Conservation (phyloP, 2,329 filamentous ascomycete genomes). For the Xylaria multiplex region DNA sequence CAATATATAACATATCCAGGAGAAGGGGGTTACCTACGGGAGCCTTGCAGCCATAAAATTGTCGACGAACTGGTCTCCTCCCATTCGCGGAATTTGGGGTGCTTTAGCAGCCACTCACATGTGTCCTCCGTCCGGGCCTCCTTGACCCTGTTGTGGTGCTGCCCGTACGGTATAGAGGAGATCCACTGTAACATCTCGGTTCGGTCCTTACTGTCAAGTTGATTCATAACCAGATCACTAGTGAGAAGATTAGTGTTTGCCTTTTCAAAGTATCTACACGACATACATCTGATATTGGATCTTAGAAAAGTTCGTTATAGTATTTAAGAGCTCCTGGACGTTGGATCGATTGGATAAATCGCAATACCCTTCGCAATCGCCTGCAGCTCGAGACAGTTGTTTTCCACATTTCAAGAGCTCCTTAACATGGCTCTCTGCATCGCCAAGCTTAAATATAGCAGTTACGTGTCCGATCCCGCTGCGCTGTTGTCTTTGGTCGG, state of each 20-base stretch:
- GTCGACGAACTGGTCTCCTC: conserved; percentile 5
- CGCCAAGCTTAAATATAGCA: conserved; percentile 8
- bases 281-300: conserved; percentile 19
- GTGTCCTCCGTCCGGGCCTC: conserved; percentile 11
- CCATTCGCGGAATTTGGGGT: conserved; percentile 10
- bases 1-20: background rate
- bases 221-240: conserved; percentile 6
- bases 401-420: conserved; percentile 9
- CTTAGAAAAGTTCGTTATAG: background rate
- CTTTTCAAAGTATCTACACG: background rate
- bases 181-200: conserved; percentile 18
- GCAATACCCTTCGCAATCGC: conserved; percentile 2
- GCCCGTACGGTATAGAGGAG: conserved; percentile 16
- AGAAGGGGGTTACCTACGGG: conserved; percentile 1
- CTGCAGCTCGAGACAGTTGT: background rate
- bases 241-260: background rate
- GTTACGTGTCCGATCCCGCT: background rate
- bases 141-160: conserved; percentile 16
- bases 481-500: conserved; percentile 1
- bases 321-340: background rate
- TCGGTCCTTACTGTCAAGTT: background rate
- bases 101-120: conserved; percentile 21
- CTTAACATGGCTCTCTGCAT: background rate
- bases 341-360: conserved; percentile 10
- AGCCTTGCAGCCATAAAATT: conserved; percentile 27